Evolutionary conservation across 345 rosid genomes (phyloP).

Genomic region (Citrus medica): DNA sequence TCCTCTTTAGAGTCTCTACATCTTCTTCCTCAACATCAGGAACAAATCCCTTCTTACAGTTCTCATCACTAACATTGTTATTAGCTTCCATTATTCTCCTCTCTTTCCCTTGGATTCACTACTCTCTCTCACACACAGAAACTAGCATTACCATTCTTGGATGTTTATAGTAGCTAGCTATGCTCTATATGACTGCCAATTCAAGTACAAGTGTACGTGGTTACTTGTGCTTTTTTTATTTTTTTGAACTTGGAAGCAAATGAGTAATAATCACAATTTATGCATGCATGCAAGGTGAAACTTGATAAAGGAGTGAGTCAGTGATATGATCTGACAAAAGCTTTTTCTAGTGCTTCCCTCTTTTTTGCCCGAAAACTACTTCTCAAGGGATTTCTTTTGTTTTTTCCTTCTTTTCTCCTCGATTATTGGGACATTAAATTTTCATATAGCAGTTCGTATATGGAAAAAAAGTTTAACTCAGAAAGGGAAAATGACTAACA

Average conservation of each 20-base stretch:
- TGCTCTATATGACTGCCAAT: background rate
- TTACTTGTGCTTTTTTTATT: background rate
- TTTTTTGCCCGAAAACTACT: conserved; percentile 6
- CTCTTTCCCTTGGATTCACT: background rate
- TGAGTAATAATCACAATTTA: background rate
- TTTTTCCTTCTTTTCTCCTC: background rate
- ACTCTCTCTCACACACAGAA: background rate
- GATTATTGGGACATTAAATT: background rate
- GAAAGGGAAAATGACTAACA: background rate
- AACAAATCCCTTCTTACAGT: background rate
- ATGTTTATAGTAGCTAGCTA: background rate
- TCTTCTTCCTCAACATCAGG: background rate
- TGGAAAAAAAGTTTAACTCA: background rate
- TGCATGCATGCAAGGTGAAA: background rate
- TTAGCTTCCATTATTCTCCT: background rate
- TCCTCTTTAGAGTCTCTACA: conserved; percentile 39
- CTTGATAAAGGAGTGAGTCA: background rate
- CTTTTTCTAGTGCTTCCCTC: background rate
- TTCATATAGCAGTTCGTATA: background rate
- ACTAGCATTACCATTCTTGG: background rate
- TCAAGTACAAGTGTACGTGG: background rate
- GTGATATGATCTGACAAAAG: background rate
- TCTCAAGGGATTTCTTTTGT: background rate
- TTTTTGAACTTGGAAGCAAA: background rate
- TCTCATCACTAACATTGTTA: background rate